Evolutionary conservation across 352 stramenopile species (phyloP).

Genomic region (Aphanomyces astaci): DNA sequence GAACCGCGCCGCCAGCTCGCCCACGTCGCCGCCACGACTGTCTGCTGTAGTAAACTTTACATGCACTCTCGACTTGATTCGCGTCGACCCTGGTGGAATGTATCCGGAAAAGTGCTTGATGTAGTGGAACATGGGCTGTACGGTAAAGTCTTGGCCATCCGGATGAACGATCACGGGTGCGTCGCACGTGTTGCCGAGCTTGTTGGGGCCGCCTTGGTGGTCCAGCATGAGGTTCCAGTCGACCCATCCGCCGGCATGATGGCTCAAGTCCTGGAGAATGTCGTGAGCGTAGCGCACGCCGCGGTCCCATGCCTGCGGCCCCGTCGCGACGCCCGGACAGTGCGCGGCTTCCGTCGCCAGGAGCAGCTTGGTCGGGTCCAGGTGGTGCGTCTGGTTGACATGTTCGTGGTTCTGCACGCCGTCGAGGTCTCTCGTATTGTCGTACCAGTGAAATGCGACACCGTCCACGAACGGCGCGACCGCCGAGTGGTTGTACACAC

Average conservation of each 20-base stretch:
- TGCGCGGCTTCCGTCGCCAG: conserved; percentile 49
- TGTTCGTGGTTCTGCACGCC: conserved; percentile 63
- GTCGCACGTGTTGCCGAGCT: conserved; percentile 71
- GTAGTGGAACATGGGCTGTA: conserved; percentile 90
- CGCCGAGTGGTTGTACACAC: conserved; percentile 20
- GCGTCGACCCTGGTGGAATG: conserved; percentile 58
- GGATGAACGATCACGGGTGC: conserved; percentile 63
- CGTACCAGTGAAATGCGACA: conserved; percentile 52
- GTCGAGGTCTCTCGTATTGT: conserved; percentile 51
- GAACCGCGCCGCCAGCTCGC: conserved; percentile 52
- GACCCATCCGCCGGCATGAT: conserved; percentile 80
- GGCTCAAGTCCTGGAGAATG: conserved; percentile 86
- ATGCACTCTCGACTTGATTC: conserved; percentile 44
- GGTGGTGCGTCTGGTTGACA: conserved; percentile 62
- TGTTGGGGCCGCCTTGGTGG: conserved; percentile 81
- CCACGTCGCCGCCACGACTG: conserved; percentile 33
- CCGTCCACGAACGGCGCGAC: conserved; percentile 37
- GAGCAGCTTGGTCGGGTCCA: conserved; percentile 53
- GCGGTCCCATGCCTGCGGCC: conserved; percentile 62
- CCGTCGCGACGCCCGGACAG: conserved; percentile 38
- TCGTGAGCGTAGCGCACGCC: conserved; percentile 84
- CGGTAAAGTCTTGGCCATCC: conserved; percentile 51
- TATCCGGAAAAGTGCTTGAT: conserved; percentile 88
- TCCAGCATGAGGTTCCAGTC: conserved; percentile 91
- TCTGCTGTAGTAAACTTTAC: conserved; percentile 32